A percentile compares a stretch with the other conserved stretches of the same genome.
Evolutionary conservation across 371 early-diverging fungal species (phyloP).

Genomic region (Mycotypha africana): DNA sequence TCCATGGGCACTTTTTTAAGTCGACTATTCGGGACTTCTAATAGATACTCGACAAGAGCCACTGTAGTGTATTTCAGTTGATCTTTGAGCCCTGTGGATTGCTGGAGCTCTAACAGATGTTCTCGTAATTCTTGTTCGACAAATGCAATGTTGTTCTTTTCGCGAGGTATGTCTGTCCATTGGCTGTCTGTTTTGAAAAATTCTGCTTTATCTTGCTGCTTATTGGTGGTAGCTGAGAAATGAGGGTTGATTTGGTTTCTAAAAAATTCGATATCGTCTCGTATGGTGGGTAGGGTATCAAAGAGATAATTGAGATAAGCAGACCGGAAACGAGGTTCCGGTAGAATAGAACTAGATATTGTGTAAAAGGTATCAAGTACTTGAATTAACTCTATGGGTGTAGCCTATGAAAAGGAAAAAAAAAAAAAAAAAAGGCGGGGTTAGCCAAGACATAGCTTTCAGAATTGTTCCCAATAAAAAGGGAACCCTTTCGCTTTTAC

Average conservation of each 20-base stretch:
- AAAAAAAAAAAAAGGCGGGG: no score
- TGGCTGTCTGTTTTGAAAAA: slow-evolving; percentile 45
- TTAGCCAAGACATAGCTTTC: no score
- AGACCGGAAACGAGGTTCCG: slow-evolving; percentile 23
- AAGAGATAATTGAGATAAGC: slow-evolving; percentile 31
- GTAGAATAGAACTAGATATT: slow-evolving; percentile 26
- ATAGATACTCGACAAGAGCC: slow-evolving; percentile 48
- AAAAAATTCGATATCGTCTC: slow-evolving; percentile 28
- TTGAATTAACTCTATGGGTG: slow-evolving; percentile 55
- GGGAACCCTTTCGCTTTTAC: slow-evolving; percentile 27
- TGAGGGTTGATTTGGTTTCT: slow-evolving; percentile 30
- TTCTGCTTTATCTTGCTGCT: slow-evolving; percentile 1
- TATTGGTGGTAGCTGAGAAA: slow-evolving; percentile 1
- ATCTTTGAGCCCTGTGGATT: slow-evolving; percentile 26
- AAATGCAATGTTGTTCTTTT: slow-evolving; percentile 37
- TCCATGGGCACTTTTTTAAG: slow-evolving; percentile 54
- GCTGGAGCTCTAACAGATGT: slow-evolving; percentile 39
- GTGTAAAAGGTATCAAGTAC: slow-evolving; percentile 48
- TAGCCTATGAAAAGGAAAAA: slow-evolving; percentile 32
- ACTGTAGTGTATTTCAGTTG: slow-evolving; percentile 51
- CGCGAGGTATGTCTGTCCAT: slow-evolving; percentile 50
- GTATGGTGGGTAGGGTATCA: slow-evolving; percentile 33
- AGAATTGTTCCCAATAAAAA: no score
- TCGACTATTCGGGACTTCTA: slow-evolving; percentile 52
- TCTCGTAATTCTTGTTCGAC: slow-evolving; percentile 41